Evolutionary conservation across 345 rosid species (phyloP).

Genomic region (Pistacia integerrima): DNA sequence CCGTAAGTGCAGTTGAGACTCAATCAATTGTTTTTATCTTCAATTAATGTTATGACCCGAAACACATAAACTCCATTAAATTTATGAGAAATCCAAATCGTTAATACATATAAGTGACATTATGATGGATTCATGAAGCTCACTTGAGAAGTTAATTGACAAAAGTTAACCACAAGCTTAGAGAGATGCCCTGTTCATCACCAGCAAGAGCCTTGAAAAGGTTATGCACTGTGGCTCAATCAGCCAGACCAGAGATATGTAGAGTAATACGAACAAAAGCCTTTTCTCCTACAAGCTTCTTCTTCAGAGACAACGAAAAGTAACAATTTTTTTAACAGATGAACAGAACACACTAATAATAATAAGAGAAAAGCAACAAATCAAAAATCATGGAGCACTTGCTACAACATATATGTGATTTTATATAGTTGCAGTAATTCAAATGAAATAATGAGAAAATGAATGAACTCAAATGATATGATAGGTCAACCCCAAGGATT

Average conservation of each 20-base stretch:
- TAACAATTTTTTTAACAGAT: constrained; percentile 7
- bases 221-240: constrained; percentile 78
- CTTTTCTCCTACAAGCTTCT: constrained; percentile 68
- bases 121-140: constrained; percentile 32
- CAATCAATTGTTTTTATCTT: not conserved
- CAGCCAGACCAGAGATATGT: constrained; percentile 87
- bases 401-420: not conserved
- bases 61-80: not conserved
- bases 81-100: not conserved
- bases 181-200: constrained; percentile 66
- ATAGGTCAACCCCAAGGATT: not conserved
- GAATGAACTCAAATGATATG: not conserved
- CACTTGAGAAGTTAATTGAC: constrained; percentile 89
- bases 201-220: constrained; percentile 83
- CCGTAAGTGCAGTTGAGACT: not conserved
- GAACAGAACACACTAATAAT: not conserved
- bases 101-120: not conserved
- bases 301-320: constrained; percentile 47
- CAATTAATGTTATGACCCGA: not conserved
- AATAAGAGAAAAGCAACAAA: not conserved
- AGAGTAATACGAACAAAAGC: constrained; percentile 93
- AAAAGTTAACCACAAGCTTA: constrained; percentile 78
- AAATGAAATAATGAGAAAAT: not conserved
- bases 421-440: not conserved
- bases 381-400: not conserved